Evolutionary conservation across 2,329 filamentous ascomycete genomes (phyloP).

Genomic region (Plenodomus lindquistii): DNA sequence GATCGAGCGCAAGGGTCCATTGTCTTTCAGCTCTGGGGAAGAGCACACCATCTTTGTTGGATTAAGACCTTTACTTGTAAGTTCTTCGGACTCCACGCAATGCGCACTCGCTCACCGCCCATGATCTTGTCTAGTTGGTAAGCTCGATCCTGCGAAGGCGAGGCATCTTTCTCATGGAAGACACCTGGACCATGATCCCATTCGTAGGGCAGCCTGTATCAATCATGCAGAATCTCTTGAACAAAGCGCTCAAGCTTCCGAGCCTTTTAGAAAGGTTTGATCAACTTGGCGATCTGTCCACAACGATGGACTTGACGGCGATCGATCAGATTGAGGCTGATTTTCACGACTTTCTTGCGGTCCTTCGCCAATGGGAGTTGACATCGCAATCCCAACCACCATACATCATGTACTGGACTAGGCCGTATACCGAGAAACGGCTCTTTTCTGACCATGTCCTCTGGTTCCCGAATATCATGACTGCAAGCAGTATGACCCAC

Average conservation of each 20-base stretch:
- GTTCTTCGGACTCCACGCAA: background rate
- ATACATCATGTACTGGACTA: background rate
- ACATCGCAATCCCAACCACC: background rate
- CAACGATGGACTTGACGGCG: background rate
- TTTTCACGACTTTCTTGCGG: background rate
- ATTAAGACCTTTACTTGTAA: constrained; percentile 10
- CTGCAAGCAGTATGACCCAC: constrained; percentile 8
- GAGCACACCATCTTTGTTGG: constrained; percentile 3
- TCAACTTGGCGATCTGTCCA: background rate
- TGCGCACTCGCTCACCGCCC: background rate
- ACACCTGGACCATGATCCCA: constrained; percentile 6
- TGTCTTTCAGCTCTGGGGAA: constrained; percentile 4
- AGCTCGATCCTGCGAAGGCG: constrained; percentile 2
- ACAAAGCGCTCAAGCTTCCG: constrained; percentile 3
- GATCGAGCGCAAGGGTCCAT: constrained; percentile 4
- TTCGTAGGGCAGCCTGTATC: constrained; percentile 3
- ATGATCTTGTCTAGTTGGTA: constrained; percentile 2
- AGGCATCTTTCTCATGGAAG: constrained; percentile 5
- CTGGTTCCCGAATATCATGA: constrained; percentile 10
- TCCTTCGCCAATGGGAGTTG: constrained; percentile 4
- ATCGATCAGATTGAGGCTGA: constrained; percentile 1
- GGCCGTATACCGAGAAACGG: background rate
- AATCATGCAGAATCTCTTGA: constrained; percentile 7
- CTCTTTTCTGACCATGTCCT: no score
- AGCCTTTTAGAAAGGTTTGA: constrained; percentile 5